A percentile compares a stretch with the other conserved stretches of the same genome.
phyloP scores from a whole-genome alignment of 768 basidiomycete species.

The Mycena haematopus region DNA sequence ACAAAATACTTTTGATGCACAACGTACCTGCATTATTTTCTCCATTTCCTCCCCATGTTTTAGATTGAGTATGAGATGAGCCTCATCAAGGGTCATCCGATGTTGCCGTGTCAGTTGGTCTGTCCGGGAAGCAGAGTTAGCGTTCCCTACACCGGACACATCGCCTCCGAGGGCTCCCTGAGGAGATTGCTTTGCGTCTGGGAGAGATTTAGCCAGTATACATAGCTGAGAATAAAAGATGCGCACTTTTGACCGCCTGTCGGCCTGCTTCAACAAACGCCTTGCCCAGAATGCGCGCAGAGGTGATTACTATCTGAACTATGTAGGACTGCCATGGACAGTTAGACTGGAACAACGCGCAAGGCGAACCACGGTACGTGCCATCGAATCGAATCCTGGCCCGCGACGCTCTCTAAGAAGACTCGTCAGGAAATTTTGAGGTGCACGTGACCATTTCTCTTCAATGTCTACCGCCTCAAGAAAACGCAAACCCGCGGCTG shows the following conservation, averaged over 20 bases:
- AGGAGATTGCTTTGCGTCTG: slow-evolving; percentile 87
- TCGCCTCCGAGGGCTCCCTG: slow-evolving; percentile 68
- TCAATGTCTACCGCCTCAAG: slow-evolving; percentile 38
- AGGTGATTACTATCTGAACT: slow-evolving; percentile 79
- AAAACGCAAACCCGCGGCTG: slow-evolving; percentile 55
- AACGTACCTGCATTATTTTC: slow-evolving; percentile 71
- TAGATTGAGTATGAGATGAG: slow-evolving; percentile 87
- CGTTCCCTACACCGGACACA: slow-evolving; percentile 74
- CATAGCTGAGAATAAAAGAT: slow-evolving; percentile 8
- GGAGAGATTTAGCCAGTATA: neutral
- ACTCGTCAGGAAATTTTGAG: neutral
- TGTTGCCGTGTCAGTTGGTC: slow-evolving; percentile 86
- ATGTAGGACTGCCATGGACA: slow-evolving; percentile 68
- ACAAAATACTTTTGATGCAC: neutral
- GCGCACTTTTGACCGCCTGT: slow-evolving; percentile 93
- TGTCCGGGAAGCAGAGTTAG: slow-evolving; percentile 74
- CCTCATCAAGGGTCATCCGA: slow-evolving; percentile 95
- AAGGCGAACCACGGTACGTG: slow-evolving; percentile 1
- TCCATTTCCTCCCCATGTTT: slow-evolving; percentile 78
- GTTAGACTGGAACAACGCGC: slow-evolving; percentile 26
- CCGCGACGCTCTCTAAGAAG: neutral
- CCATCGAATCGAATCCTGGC: slow-evolving; percentile 10
- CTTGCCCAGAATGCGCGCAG: slow-evolving; percentile 86
- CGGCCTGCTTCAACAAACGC: slow-evolving; percentile 89
- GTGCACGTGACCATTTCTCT: slow-evolving; percentile 4